These are phyloP conservation scores for Monosporozyma yasuniensis DNA, from an alignment of 805 yeast genomes.

Conservation along the genomic window DNA sequence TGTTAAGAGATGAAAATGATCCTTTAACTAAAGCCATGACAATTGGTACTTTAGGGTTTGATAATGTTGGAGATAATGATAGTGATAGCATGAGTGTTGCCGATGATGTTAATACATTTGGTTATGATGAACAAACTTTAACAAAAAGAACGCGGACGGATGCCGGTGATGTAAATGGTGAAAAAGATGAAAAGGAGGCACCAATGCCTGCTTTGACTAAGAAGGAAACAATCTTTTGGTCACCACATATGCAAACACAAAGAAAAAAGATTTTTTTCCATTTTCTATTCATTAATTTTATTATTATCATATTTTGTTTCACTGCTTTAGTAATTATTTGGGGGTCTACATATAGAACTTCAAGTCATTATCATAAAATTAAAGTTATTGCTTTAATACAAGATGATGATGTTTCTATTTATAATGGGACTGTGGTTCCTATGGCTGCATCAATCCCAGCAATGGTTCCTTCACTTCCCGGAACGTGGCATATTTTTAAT, in stretches of 20 bases:
- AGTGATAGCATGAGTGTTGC: neutral
- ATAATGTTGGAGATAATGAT: neutral
- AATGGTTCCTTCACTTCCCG: slow-evolving; percentile 6
- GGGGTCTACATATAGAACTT: slow-evolving; percentile 30
- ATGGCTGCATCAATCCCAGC: neutral
- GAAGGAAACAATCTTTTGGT: slow-evolving; percentile 5
- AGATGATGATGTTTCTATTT: slow-evolving; percentile 13
- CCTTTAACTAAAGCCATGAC: neutral
- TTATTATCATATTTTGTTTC: slow-evolving; percentile 17
- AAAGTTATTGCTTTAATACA: slow-evolving; percentile 28
- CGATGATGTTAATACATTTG: neutral
- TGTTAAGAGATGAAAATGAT: neutral
- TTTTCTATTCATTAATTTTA: slow-evolving; percentile 7
- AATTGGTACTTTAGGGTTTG: neutral
- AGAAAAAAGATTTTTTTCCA: slow-evolving; percentile 5
- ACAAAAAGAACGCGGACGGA: neutral
- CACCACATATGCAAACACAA: slow-evolving; percentile 6
- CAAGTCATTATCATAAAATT: slow-evolving; percentile 14
- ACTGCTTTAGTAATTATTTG: slow-evolving; percentile 26
- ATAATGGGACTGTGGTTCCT: neutral
- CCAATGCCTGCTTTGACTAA: neutral
- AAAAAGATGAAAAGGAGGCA: neutral
- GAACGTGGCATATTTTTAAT: slow-evolving; percentile 27
- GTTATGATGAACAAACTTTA: neutral
- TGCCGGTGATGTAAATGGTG: neutral